phyloP scores from a whole-genome alignment of 352 stramenopile genomes.

The Phytophthora cactorum region DNA sequence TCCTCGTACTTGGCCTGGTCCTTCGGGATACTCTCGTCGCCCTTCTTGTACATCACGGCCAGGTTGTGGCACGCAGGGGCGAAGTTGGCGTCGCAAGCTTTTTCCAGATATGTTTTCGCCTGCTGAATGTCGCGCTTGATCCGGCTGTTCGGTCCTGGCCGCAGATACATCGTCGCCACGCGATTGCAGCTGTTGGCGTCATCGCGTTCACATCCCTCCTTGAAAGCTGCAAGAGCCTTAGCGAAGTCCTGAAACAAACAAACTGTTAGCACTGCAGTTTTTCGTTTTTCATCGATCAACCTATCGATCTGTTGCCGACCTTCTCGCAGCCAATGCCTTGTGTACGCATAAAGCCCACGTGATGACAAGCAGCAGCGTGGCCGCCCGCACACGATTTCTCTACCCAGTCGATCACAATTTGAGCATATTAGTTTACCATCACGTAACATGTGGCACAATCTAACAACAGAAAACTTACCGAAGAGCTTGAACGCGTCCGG shows the following conservation, averaged over 20 bases:
- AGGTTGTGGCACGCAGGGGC: conserved; percentile 89
- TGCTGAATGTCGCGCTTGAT: conserved; percentile 57
- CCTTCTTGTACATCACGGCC: conserved; percentile 91
- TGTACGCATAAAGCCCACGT: conserved; percentile 85
- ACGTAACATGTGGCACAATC: background rate
- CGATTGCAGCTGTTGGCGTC: conserved; percentile 87
- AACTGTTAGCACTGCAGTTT: conserved; percentile 4
- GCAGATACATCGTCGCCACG: conserved; percentile 79
- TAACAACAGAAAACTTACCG: conserved; percentile 37
- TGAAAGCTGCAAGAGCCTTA: conserved; percentile 76
- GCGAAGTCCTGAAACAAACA: conserved; percentile 47
- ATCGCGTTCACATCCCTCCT: conserved; percentile 75
- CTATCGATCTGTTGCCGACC: conserved; percentile 31
- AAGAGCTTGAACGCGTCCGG: conserved; percentile 72
- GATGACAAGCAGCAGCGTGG: conserved; percentile 82
- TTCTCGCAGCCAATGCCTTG: conserved; percentile 77
- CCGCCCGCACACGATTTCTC: conserved; percentile 79
- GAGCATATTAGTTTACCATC: background rate
- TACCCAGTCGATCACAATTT: conserved; percentile 22
- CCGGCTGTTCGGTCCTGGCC: conserved; percentile 32
- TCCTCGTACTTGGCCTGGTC: conserved; percentile 72
- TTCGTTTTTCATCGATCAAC: background rate
- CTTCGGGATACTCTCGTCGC: conserved; percentile 72
- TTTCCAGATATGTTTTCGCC: conserved; percentile 76
- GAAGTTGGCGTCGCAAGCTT: conserved; percentile 85